Evolutionary conservation across 768 basidiomycete genomes (phyloP).

Genomic region (Boletus rubroflammeus): DNA sequence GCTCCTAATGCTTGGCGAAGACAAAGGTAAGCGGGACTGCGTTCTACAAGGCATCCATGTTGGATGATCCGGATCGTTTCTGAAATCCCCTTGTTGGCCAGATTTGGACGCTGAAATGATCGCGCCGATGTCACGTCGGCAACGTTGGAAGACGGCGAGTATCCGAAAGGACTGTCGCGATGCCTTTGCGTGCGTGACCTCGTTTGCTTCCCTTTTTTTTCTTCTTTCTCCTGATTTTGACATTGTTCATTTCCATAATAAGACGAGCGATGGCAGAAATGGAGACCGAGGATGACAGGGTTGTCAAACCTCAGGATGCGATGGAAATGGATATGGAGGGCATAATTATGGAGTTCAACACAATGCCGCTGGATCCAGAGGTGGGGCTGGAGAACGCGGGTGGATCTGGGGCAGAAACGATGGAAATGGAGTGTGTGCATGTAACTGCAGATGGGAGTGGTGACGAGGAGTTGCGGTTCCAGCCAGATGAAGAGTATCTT

Average conservation of each 20-base stretch:
- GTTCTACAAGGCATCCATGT: not conserved
- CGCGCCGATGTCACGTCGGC: slow-evolving; percentile 44
- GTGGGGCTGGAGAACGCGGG: not conserved
- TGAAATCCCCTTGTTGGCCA: slow-evolving; percentile 23
- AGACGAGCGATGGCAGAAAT: slow-evolving; percentile 48
- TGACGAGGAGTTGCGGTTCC: not conserved
- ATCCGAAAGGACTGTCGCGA: slow-evolving; percentile 54
- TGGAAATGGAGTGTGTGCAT: not conserved
- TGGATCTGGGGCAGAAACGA: not conserved
- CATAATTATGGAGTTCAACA: not conserved
- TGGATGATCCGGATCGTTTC: not conserved
- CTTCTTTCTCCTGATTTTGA: not conserved
- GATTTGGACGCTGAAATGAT: slow-evolving; percentile 66
- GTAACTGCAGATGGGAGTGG: not conserved
- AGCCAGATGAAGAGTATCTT: slow-evolving; percentile 12
- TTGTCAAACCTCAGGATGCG: not conserved
- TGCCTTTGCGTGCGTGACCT: slow-evolving; percentile 55
- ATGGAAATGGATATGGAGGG: slow-evolving; percentile 10
- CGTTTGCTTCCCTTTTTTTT: not conserved
- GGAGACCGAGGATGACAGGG: slow-evolving; percentile 36
- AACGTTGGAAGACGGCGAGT: slow-evolving; percentile 56
- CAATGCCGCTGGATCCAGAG: not conserved
- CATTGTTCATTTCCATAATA: not conserved
- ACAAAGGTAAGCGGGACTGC: slow-evolving; percentile 49
- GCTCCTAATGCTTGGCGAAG: slow-evolving; percentile 67